Conservation (phyloP, 768 basidiomycete species). For the Suillus placidus region DNA sequence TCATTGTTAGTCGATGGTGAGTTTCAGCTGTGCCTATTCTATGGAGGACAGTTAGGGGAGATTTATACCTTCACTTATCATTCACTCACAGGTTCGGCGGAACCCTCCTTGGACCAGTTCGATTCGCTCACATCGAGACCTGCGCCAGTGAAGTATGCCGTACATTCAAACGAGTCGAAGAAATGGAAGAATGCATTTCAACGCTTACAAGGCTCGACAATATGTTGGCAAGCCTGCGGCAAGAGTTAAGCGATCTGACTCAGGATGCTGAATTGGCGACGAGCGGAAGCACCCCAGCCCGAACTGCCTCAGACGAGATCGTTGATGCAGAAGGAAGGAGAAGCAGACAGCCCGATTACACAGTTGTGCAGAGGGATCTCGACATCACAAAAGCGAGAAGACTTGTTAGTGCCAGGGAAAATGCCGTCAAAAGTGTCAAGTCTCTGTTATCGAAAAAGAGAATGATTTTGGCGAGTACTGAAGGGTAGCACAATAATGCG, state of each 20-base stretch:
- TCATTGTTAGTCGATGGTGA: constrained; percentile 80
- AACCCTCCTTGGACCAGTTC: constrained; percentile 71
- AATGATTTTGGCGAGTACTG: neutral
- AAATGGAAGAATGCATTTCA: constrained; percentile 61
- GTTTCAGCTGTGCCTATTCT: constrained; percentile 13
- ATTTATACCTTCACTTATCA: neutral
- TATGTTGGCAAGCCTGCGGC: constrained; percentile 57
- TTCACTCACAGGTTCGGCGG: constrained; percentile 68
- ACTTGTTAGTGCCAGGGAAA: constrained; percentile 70
- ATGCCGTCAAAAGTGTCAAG: constrained; percentile 65
- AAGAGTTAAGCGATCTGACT: constrained; percentile 33
- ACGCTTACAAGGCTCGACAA: constrained; percentile 64
- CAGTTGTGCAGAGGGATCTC: constrained; percentile 35
- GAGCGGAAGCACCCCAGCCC: neutral
- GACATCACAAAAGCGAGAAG: constrained; percentile 68
- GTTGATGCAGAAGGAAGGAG: constrained; percentile 14
- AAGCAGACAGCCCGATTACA: constrained; percentile 49
- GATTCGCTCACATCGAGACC: constrained; percentile 78
- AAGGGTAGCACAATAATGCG: neutral
- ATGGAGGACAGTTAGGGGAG: neutral
- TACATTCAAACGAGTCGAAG: constrained; percentile 65
- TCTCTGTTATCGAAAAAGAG: constrained; percentile 48
- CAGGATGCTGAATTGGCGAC: neutral
- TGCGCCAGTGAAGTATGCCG: constrained; percentile 77
- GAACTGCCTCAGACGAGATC: neutral